Conservation (phyloP, 176 grass and related monocot species). For the Carex kokanica region DNA sequence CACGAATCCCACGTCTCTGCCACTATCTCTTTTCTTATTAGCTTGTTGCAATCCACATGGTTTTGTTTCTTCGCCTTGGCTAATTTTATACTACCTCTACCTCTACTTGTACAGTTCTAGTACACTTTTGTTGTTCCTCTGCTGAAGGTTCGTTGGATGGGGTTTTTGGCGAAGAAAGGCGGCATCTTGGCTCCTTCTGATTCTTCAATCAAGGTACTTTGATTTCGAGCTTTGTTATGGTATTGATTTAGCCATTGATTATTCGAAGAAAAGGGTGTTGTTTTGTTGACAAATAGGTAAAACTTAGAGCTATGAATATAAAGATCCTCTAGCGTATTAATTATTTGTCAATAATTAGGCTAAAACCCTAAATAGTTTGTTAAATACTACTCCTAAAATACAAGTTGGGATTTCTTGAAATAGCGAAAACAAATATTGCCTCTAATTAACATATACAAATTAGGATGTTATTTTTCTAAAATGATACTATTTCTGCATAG, state of each 20-base stretch:
- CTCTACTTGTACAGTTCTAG: constrained; percentile 2
- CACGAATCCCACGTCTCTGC: constrained; percentile 25
- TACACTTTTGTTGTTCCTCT: neutral
- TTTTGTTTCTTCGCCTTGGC: constrained; percentile 22
- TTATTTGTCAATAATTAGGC: neutral
- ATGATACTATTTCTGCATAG: neutral
- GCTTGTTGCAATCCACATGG: constrained; percentile 24
- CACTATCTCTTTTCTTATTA: constrained; percentile 19
- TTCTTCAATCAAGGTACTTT: neutral
- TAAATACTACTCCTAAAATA: neutral
- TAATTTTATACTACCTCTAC: neutral
- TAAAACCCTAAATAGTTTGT: neutral
- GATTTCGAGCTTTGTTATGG: neutral
- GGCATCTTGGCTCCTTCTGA: neutral
- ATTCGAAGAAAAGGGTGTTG: neutral
- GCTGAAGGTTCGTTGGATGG: constrained; percentile 6
- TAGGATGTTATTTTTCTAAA: neutral
- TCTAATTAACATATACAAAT: neutral
- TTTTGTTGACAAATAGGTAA: neutral
- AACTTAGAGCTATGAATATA: neutral
- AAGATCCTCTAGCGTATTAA: neutral
- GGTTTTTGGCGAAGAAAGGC: neutral
- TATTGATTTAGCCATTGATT: neutral
- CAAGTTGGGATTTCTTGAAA: neutral
- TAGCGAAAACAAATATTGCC: neutral